Evolutionary conservation across 2,329 filamentous ascomycete genomes (phyloP).

Genomic region (Emericellopsis cladophorae): DNA sequence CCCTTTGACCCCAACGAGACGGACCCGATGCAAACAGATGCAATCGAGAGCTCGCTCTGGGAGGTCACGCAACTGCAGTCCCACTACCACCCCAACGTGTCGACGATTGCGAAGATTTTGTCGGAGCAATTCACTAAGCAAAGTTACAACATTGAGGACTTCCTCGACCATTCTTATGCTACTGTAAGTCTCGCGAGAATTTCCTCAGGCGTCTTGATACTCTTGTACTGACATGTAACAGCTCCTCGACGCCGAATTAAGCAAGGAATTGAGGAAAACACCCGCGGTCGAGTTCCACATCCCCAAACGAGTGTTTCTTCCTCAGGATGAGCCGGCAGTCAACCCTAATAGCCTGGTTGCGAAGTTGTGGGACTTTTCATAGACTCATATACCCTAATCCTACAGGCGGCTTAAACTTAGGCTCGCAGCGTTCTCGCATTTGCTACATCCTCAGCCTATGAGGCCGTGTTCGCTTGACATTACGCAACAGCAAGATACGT

Average conservation of each 20-base stretch:
- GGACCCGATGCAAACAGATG: slow-evolving; percentile 74
- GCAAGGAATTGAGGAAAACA: slow-evolving; percentile 70
- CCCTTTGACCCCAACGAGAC: slow-evolving; percentile 63
- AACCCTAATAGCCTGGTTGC: slow-evolving; percentile 42
- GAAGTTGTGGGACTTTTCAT: slow-evolving; percentile 46
- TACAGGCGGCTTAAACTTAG: too few relatives aligned
- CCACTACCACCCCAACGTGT: slow-evolving; percentile 95
- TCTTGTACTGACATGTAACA: slow-evolving; percentile 23
- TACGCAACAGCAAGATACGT: too few relatives aligned
- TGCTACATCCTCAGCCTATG: too few relatives aligned
- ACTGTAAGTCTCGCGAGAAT: slow-evolving; percentile 40
- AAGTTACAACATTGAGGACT: slow-evolving; percentile 91
- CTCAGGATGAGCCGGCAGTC: slow-evolving; percentile 32
- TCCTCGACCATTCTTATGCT: slow-evolving; percentile 85
- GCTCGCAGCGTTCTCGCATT: too few relatives aligned
- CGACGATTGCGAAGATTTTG: slow-evolving; percentile 84
- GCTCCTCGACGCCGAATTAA: slow-evolving; percentile 75
- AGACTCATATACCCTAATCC: too few relatives aligned
- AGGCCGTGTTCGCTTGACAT: too few relatives aligned
- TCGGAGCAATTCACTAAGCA: slow-evolving; percentile 96
- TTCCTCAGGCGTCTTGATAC: not conserved
- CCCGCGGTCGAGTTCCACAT: slow-evolving; percentile 92
- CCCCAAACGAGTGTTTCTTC: slow-evolving; percentile 65
- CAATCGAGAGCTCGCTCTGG: slow-evolving; percentile 91
- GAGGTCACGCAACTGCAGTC: slow-evolving; percentile 82